A percentile compares a stretch with the other conserved stretches of the same genome.
These are phyloP conservation scores for Penicillium cataractarum DNA, from an alignment of 495 filamentous ascomycete species.

Conservation along the genomic window DNA sequence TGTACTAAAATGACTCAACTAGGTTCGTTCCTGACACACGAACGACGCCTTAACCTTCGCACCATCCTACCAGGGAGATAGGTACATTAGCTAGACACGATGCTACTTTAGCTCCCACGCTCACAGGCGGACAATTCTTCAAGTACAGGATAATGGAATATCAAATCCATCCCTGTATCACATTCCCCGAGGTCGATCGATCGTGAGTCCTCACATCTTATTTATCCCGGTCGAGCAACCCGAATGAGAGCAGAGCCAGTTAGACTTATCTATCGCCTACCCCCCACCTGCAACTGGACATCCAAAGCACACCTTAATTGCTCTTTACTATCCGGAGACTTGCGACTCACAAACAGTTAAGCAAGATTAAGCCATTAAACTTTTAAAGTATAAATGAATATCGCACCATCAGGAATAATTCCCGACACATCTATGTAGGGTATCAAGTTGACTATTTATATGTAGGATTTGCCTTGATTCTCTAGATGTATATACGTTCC, in stretches of 20 bases:
- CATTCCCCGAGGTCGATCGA: neutral
- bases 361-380: too few species aligned
- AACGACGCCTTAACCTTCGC: neutral
- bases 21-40: neutral
- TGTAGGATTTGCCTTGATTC: too few species aligned
- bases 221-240: neutral
- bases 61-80: neutral
- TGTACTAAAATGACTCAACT: too few species aligned
- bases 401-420: too few species aligned
- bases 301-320: neutral
- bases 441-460: too few species aligned
- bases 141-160: neutral
- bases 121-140: neutral
- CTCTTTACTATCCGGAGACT: neutral
- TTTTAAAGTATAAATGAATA: too few species aligned
- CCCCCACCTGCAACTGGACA: neutral
- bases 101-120: neutral
- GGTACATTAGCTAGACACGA: neutral
- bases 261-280: neutral
- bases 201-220: neutral
- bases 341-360: neutral
- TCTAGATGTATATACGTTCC: too few species aligned
- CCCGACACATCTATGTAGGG: too few species aligned
- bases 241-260: neutral
- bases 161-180: neutral